Conservation (phyloP, 1,139 yeast species). For the Yamadazyma diddensiae region DNA sequence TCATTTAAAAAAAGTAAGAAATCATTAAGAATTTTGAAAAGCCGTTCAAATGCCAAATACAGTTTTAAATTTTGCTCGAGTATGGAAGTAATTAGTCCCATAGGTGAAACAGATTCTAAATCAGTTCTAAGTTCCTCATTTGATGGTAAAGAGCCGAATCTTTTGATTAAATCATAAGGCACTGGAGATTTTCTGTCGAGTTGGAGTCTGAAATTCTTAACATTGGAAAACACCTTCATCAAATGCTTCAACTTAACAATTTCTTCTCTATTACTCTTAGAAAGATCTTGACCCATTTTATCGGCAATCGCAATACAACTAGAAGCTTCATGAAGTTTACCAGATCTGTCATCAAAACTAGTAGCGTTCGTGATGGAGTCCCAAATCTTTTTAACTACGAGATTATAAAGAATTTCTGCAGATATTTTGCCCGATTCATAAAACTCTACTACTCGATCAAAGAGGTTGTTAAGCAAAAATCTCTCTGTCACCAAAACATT, state of each 20-base stretch:
- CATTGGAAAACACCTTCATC: constrained; percentile 26
- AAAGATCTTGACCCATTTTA: constrained; percentile 14
- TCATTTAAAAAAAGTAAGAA: constrained; percentile 27
- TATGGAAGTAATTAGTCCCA: constrained; percentile 33
- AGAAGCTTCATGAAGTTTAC: constrained; percentile 42
- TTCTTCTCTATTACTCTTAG: constrained; percentile 12
- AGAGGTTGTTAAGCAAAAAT: constrained; percentile 36
- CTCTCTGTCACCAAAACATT: constrained; percentile 36
- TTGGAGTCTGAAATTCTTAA: constrained; percentile 35
- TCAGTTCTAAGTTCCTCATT: constrained; percentile 13
- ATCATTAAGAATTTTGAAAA: constrained; percentile 41
- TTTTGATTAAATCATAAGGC: constrained; percentile 27
- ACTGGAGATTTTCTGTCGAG: constrained; percentile 30
- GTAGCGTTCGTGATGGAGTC: constrained; percentile 48
- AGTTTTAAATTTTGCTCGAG: constrained; percentile 56
- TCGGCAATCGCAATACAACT: constrained; percentile 39
- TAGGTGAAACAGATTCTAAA: constrained; percentile 19
- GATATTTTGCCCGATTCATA: constrained; percentile 17
- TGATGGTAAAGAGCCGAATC: constrained; percentile 20
- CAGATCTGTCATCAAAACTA: constrained; percentile 47
- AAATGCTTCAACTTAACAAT: constrained; percentile 28
- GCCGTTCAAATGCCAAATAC: constrained; percentile 45
- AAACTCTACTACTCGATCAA: constrained; percentile 25
- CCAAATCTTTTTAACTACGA: constrained; percentile 48
- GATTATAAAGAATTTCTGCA: constrained; percentile 17